A percentile compares a stretch with the other conserved stretches of the same genome.
Conservation (phyloP, 2,329 filamentous ascomycete genomes). For the Cryphonectria radicalis region DNA sequence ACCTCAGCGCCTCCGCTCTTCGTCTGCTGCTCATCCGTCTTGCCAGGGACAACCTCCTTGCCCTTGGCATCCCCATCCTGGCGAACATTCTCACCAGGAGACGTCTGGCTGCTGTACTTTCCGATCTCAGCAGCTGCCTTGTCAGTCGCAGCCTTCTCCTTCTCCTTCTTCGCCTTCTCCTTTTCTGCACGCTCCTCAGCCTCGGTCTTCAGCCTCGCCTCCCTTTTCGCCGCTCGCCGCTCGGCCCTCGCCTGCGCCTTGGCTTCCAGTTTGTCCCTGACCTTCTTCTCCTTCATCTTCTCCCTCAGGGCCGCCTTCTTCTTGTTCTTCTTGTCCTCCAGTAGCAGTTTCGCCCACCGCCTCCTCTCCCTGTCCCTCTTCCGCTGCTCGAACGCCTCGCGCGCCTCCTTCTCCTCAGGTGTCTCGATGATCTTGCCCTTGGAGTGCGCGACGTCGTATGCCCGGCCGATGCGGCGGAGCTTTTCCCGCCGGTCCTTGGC, state of each 20-base stretch:
- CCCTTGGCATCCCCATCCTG: not conserved
- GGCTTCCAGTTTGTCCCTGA: conserved; percentile 26
- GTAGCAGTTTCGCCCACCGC: conserved; percentile 49
- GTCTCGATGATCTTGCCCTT: conserved; percentile 59
- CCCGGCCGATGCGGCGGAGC: conserved; percentile 59
- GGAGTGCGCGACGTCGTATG: conserved; percentile 64
- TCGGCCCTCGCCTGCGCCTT: conserved; percentile 40
- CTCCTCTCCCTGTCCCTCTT: conserved; percentile 54
- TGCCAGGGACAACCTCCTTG: conserved; percentile 1
- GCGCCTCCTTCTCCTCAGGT: conserved; percentile 52
- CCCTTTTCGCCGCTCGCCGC: conserved; percentile 40
- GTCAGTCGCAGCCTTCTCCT: conserved; percentile 21
- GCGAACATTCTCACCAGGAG: not conserved
- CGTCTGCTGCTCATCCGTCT: conserved; percentile 21
- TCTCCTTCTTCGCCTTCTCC: conserved; percentile 35
- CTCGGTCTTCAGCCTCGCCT: conserved; percentile 37
- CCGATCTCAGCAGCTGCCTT: conserved; percentile 15
- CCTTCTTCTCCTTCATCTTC: conserved; percentile 44
- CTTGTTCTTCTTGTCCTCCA: conserved; percentile 41
- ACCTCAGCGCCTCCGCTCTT: conserved; percentile 41
- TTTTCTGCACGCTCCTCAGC: conserved; percentile 39
- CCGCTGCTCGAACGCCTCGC: conserved; percentile 53
- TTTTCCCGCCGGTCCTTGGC: conserved; percentile 59
- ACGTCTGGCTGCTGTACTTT: conserved; percentile 11
- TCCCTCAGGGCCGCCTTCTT: conserved; percentile 43